Evolutionary conservation across 108 stramenopile genomes (phyloP).

Genomic region (Stephanodiscus minutulus): DNA sequence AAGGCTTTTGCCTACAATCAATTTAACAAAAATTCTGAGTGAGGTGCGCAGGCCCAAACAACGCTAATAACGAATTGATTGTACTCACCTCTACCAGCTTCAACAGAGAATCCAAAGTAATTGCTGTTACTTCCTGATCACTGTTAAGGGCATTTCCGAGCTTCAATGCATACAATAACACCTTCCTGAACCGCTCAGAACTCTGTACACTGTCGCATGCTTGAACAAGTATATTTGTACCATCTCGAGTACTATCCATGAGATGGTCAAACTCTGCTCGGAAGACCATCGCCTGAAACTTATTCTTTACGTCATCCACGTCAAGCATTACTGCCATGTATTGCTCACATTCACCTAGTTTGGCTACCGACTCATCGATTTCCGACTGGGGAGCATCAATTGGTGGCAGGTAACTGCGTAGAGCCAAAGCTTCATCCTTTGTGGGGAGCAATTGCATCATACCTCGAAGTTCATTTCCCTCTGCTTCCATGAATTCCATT

Average conservation of each 20-base stretch:
- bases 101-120: slow-evolving; percentile 43
- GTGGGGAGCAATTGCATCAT: slow-evolving; percentile 51
- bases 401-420: slow-evolving; percentile 44
- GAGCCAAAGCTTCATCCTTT: slow-evolving; percentile 43
- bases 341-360: slow-evolving; percentile 48
- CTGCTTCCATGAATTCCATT: slow-evolving; percentile 43
- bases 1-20: slow-evolving; percentile 43
- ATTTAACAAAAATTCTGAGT: neutral
- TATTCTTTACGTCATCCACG: slow-evolving; percentile 40
- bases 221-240: slow-evolving; percentile 42
- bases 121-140: slow-evolving; percentile 45
- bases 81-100: slow-evolving; percentile 40
- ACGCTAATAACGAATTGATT: neutral
- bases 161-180: slow-evolving; percentile 45
- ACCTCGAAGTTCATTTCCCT: slow-evolving; percentile 47
- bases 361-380: slow-evolving; percentile 43
- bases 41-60: neutral
- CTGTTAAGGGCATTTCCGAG: slow-evolving; percentile 51
- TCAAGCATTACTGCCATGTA: slow-evolving; percentile 54
- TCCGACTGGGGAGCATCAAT: slow-evolving; percentile 36
- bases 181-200: slow-evolving; percentile 47
- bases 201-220: slow-evolving; percentile 46
- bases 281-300: slow-evolving; percentile 51
- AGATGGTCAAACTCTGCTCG: slow-evolving; percentile 46
- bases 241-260: slow-evolving; percentile 35